Percentiles rank a stretch among this genome's conserved stretches.
Evolutionary conservation across 2,329 filamentous ascomycete genomes (phyloP).

Genomic region (Ceratocystis harringtonii): DNA sequence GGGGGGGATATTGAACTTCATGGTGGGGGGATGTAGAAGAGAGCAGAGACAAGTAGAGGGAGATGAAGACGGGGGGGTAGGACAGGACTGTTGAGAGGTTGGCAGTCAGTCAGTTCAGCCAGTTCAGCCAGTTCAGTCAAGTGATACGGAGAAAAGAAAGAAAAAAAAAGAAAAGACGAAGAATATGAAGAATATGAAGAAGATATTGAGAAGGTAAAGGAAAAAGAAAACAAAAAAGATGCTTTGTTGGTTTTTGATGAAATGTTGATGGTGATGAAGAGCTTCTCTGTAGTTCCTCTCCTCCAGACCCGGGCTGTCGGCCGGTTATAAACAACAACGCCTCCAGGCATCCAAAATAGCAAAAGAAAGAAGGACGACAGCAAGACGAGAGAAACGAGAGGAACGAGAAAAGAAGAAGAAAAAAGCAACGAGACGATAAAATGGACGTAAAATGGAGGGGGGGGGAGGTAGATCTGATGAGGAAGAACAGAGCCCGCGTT

Average conservation of each 20-base stretch:
- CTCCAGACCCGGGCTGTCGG: neutral
- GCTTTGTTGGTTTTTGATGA: neutral
- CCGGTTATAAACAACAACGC: neutral
- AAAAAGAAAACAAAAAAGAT: neutral
- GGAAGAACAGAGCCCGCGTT: too few relatives aligned
- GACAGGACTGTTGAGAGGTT: neutral
- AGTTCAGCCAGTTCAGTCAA: too few relatives aligned
- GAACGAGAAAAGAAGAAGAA: too few relatives aligned
- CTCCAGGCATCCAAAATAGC: constrained; percentile 3
- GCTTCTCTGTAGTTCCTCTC: neutral
- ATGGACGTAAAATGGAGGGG: too few relatives aligned
- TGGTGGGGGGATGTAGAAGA: neutral
- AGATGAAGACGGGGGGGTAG: neutral
- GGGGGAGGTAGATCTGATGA: too few relatives aligned
- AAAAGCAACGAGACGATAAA: too few relatives aligned
- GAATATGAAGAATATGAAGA: neutral
- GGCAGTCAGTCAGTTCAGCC: too few relatives aligned
- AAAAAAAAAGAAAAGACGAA: neutral
- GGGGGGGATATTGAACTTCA: neutral
- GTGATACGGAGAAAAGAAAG: neutral
- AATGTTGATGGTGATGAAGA: neutral
- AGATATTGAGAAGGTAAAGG: neutral
- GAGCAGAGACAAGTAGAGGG: neutral
- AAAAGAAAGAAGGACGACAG: neutral
- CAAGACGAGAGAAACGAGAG: neutral